These are phyloP conservation scores for Aspergillus latus DNA, from an alignment of 2,329 filamentous ascomycete genomes.

Conservation along the genomic window DNA sequence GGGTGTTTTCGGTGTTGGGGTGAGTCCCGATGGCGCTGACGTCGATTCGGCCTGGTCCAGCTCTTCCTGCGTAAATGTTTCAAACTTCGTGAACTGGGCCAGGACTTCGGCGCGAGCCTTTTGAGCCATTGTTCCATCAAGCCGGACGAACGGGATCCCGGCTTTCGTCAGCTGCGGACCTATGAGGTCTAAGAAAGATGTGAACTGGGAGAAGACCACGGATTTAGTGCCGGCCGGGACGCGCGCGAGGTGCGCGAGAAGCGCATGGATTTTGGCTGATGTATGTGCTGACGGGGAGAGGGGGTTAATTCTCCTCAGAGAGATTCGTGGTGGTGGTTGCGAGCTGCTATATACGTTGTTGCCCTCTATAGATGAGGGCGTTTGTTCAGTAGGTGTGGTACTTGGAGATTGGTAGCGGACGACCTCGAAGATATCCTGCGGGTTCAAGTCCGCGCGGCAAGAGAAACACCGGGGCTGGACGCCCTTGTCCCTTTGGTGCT, in stretches of 20 bases:
- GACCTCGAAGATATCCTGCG: constrained; percentile 87
- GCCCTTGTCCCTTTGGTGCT: constrained; percentile 76
- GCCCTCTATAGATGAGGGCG: constrained; percentile 34
- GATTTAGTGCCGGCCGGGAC: constrained; percentile 76
- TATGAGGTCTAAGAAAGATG: constrained; percentile 90
- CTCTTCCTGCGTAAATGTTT: constrained; percentile 37
- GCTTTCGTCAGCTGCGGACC: constrained; percentile 72
- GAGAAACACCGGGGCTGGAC: constrained; percentile 82
- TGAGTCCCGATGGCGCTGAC: neutral
- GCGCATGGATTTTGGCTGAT: constrained; percentile 82
- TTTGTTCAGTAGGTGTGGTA: constrained; percentile 41
- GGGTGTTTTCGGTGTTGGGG: constrained; percentile 18
- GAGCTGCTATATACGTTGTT: constrained; percentile 41
- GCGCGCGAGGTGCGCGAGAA: constrained; percentile 71
- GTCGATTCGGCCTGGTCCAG: constrained; percentile 35
- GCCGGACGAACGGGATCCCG: constrained; percentile 76
- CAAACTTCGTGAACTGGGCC: constrained; percentile 62
- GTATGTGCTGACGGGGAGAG: constrained; percentile 59
- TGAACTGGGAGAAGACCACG: constrained; percentile 96
- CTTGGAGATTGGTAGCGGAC: constrained; percentile 63
- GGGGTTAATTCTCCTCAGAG: constrained; percentile 60
- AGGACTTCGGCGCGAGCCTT: constrained; percentile 79
- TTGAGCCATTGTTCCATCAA: constrained; percentile 88
- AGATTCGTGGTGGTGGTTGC: constrained; percentile 51
- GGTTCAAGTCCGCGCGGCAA: constrained; percentile 79